Conservation (phyloP, 1,139 yeast species). For the Debaryomyces psychrophilus region DNA sequence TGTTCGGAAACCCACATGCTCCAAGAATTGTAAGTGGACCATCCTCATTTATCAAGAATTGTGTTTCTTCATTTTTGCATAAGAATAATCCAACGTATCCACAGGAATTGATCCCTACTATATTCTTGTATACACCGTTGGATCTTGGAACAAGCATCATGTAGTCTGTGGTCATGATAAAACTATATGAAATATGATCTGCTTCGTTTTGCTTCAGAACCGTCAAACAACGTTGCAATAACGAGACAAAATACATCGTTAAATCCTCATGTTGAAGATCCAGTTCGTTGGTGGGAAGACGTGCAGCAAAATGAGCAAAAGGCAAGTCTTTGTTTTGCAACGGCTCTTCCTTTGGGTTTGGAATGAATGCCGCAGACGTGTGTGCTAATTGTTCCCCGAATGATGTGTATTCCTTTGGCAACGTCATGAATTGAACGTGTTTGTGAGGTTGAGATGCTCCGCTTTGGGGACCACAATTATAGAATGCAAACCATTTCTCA, state of each 20-base stretch:
- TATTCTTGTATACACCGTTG: slow-evolving; percentile 35
- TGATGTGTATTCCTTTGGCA: slow-evolving; percentile 61
- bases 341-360: slow-evolving; percentile 58
- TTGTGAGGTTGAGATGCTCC: slow-evolving; percentile 96
- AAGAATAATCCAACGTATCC: slow-evolving; percentile 79
- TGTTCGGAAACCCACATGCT: slow-evolving; percentile 67
- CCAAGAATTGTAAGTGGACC: slow-evolving; percentile 53
- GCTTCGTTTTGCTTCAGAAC: slow-evolving; percentile 57
- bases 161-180: slow-evolving; percentile 79
- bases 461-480: slow-evolving; percentile 82
- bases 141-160: slow-evolving; percentile 86
- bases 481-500: slow-evolving; percentile 66
- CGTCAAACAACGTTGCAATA: slow-evolving; percentile 72
- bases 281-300: slow-evolving; percentile 51
- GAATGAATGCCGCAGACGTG: slow-evolving; percentile 54
- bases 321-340: slow-evolving; percentile 61
- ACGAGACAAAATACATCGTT: slow-evolving; percentile 66
- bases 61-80: slow-evolving; percentile 67
- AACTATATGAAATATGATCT: slow-evolving; percentile 66
- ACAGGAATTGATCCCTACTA: slow-evolving; percentile 72
- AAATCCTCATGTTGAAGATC: slow-evolving; percentile 55
- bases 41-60: slow-evolving; percentile 39
- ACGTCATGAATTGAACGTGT: slow-evolving; percentile 81
- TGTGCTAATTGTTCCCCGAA: slow-evolving; percentile 58
- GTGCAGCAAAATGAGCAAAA: slow-evolving; percentile 83